phyloP scores from a whole-genome alignment of 176 grass and related monocot genomes.

The Aegilops umbellulata region DNA sequence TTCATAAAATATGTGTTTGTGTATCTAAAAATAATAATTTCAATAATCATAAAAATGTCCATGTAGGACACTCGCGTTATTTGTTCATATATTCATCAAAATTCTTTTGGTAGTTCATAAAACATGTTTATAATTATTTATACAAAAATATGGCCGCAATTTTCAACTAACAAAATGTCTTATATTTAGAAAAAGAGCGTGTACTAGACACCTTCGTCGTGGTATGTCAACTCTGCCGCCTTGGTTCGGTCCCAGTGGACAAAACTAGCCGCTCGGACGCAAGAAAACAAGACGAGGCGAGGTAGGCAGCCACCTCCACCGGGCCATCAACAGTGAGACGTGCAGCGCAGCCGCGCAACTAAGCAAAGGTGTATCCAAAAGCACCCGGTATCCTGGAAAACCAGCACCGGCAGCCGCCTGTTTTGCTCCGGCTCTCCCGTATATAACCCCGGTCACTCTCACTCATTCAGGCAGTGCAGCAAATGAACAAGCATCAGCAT shows the following conservation, averaged over 20 bases:
- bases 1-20: too few relatives aligned
- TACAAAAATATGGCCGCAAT: too few relatives aligned
- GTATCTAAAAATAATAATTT: too few relatives aligned
- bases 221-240: background rate
- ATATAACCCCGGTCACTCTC: background rate
- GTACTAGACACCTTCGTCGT: background rate
- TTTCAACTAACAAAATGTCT: too few relatives aligned
- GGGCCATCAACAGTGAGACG: background rate
- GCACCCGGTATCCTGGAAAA: background rate
- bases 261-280: background rate
- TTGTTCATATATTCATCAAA: too few relatives aligned
- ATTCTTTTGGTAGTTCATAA: too few relatives aligned
- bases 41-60: too few relatives aligned
- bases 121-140: too few relatives aligned
- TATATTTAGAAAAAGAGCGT: too few relatives aligned
- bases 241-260: background rate
- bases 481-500: too few relatives aligned
- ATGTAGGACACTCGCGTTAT: too few relatives aligned
- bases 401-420: background rate
- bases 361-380: background rate
- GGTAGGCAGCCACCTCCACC: background rate
- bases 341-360: background rate
- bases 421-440: background rate
- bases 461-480: background rate
- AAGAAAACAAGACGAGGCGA: background rate